Evolutionary conservation across 2,329 filamentous ascomycete genomes (phyloP).

Genomic region (Xylariaceae sp.): DNA sequence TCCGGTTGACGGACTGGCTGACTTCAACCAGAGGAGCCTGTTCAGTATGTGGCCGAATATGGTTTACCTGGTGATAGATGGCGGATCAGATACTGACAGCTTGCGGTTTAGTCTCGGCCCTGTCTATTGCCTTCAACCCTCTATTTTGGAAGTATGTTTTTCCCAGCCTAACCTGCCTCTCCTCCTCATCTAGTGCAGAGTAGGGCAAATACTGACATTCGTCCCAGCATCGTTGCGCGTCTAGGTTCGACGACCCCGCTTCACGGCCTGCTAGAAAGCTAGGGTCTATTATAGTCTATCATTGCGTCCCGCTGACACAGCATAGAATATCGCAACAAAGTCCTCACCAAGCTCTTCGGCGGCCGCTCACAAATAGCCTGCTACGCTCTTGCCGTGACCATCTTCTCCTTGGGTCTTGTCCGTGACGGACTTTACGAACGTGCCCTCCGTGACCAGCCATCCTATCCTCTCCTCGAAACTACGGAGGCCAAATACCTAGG

Average conservation of each 20-base stretch:
- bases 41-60: constrained; percentile 49
- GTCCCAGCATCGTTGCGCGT: constrained; percentile 70
- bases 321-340: constrained; percentile 84
- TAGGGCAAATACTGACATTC: constrained; percentile 10
- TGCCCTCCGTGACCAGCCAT: constrained; percentile 71
- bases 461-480: constrained; percentile 66
- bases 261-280: constrained; percentile 16
- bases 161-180: neutral
- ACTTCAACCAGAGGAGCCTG: constrained; percentile 64
- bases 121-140: constrained; percentile 87
- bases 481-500: constrained; percentile 59
- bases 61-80: neutral
- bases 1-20: constrained; percentile 47
- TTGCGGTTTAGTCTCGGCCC: constrained; percentile 62
- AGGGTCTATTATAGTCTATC: neutral
- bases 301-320: constrained; percentile 15
- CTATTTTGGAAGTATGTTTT: constrained; percentile 96
- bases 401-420: constrained; percentile 87
- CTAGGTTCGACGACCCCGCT: constrained; percentile 54
- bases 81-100: constrained; percentile 17
- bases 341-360: constrained; percentile 81
- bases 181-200: neutral
- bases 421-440: constrained; percentile 85
- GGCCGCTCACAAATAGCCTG: constrained; percentile 75
- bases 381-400: constrained; percentile 82